These are phyloP conservation scores for Thelephora terrestris DNA, from an alignment of 1,284 basidiomycete genomes.

Conservation along the genomic window DNA sequence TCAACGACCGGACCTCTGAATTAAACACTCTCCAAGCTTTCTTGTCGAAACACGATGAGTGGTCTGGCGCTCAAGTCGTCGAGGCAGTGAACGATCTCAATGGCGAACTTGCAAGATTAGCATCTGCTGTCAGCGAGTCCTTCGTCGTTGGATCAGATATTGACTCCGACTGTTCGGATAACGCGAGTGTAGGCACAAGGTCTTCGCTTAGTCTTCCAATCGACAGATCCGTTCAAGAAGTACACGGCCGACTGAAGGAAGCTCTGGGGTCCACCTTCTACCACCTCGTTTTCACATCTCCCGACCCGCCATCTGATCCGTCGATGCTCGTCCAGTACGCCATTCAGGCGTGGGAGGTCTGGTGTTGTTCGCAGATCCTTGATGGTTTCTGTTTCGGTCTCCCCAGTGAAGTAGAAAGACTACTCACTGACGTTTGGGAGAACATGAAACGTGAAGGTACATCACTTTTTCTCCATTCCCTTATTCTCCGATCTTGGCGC, in stretches of 20 bases:
- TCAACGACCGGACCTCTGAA: slow-evolving; percentile 20
- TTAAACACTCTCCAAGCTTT: slow-evolving; percentile 25
- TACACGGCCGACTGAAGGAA: neutral
- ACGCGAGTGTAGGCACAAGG: neutral
- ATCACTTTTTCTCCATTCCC: slow-evolving; percentile 4
- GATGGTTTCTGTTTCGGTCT: slow-evolving; percentile 28
- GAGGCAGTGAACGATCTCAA: slow-evolving; percentile 29
- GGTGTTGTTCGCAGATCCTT: slow-evolving; percentile 25
- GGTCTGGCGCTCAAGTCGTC: slow-evolving; percentile 27
- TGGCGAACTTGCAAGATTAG: slow-evolving; percentile 27
- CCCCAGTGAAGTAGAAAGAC: slow-evolving; percentile 23
- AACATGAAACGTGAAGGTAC: slow-evolving; percentile 25
- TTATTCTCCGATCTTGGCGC: neutral
- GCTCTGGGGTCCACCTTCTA: neutral
- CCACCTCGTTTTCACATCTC: neutral
- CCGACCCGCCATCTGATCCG: neutral
- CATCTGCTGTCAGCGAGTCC: slow-evolving; percentile 26
- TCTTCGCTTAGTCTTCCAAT: neutral
- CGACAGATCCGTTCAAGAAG: neutral
- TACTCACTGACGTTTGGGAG: slow-evolving; percentile 24
- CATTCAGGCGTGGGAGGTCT: slow-evolving; percentile 30
- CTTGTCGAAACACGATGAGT: slow-evolving; percentile 29
- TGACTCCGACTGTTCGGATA: too few relatives aligned
- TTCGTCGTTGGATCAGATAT: slow-evolving; percentile 10
- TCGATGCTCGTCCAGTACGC: slow-evolving; percentile 26